A percentile compares a stretch with the other conserved stretches of the same genome.
phyloP scores from a whole-genome alignment of 148 eudicot species.

The Silene conica region DNA sequence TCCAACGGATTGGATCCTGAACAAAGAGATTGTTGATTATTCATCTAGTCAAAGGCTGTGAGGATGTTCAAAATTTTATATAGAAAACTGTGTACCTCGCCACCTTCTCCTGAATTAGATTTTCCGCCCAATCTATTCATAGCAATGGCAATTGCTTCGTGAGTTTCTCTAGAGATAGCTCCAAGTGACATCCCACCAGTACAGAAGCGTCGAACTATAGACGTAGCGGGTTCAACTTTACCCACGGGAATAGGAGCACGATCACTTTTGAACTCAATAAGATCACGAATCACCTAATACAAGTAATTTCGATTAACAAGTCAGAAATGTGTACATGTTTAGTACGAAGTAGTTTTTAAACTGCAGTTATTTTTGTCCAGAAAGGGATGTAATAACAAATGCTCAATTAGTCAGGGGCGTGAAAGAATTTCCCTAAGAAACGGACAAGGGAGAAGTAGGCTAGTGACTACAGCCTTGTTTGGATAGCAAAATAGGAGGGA shows the following conservation, averaged over 20 bases:
- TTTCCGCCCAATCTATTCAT: slow-evolving; percentile 99
- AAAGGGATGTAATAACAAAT: not conserved
- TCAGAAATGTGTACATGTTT: not conserved
- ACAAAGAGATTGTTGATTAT: slow-evolving; percentile 13
- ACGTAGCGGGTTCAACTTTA: slow-evolving; percentile 85
- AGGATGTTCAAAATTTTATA: not conserved
- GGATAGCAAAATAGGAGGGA: too few relatives aligned
- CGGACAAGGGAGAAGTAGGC: not conserved
- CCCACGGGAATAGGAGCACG: slow-evolving; percentile 94
- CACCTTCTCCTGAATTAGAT: slow-evolving; percentile 99
- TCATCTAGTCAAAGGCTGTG: slow-evolving; percentile 3
- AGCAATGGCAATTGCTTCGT: slow-evolving; percentile 98
- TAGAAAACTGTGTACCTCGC: slow-evolving; percentile 59
- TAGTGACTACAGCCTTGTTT: too few relatives aligned
- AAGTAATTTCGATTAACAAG: not conserved
- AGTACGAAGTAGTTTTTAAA: not conserved
- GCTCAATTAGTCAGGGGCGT: not conserved
- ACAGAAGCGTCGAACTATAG: slow-evolving; percentile 92
- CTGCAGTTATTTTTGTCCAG: too few relatives aligned
- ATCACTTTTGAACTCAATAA: slow-evolving; percentile 84
- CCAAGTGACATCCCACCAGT: slow-evolving; percentile 99
- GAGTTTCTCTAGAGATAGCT: slow-evolving; percentile 98
- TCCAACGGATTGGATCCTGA: slow-evolving; percentile 98
- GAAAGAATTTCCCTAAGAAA: not conserved
- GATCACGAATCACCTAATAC: slow-evolving; percentile 87